Percentiles rank a stretch among this genome's conserved stretches.
phyloP scores from a whole-genome alignment of 495 filamentous ascomycete species.

The Lasiosphaeria ovina region DNA sequence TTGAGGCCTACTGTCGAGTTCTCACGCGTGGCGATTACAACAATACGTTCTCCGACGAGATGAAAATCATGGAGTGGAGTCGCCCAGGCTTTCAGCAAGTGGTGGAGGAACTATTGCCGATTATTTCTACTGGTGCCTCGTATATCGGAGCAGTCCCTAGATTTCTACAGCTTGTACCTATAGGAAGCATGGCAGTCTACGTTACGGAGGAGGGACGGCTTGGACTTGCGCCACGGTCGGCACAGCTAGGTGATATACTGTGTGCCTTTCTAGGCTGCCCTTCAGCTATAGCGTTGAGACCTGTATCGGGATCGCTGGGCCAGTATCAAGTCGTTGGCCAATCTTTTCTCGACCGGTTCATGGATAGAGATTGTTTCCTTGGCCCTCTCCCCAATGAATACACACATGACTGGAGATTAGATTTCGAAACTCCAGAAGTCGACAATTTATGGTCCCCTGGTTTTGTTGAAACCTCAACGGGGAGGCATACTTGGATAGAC shows the following conservation, averaged over 20 bases:
- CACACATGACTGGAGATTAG: background rate
- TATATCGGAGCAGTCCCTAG: background rate
- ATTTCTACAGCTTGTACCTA: background rate
- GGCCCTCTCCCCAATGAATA: background rate
- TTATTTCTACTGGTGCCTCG: background rate
- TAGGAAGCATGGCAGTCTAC: background rate
- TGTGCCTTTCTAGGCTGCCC: background rate
- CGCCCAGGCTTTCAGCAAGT: background rate
- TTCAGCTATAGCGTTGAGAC: background rate
- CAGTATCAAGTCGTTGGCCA: background rate
- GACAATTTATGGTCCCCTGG: background rate
- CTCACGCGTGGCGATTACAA: too few species aligned
- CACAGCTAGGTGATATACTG: background rate
- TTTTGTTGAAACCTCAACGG: background rate
- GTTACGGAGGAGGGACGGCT: background rate
- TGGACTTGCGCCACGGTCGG: background rate
- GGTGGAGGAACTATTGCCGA: background rate
- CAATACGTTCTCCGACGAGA: too few species aligned
- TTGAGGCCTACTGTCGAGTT: too few species aligned
- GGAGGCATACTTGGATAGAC: background rate
- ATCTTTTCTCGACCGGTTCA: background rate
- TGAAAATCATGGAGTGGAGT: background rate
- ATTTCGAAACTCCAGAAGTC: background rate
- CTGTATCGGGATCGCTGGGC: background rate
- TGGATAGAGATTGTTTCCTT: background rate